phyloP scores from a whole-genome alignment of 306 rosid species.

The Casuarina equisetifolia region DNA sequence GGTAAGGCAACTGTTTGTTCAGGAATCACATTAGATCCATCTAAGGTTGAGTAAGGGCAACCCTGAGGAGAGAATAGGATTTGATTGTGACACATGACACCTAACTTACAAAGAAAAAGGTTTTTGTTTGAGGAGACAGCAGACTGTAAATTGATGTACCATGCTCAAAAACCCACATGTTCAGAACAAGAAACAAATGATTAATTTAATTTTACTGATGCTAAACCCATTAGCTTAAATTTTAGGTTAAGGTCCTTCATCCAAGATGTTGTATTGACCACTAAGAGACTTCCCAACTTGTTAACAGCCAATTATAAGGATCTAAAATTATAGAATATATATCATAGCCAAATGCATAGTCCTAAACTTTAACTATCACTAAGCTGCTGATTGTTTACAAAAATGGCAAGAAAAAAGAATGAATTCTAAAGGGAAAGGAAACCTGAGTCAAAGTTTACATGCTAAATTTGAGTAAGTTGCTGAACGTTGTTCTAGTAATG shows the following conservation, averaged over 20 bases:
- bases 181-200: not conserved
- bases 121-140: not conserved
- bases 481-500: not conserved
- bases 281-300: too few relatives aligned
- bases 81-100: not conserved
- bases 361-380: not conserved
- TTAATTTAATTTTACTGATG: too few relatives aligned
- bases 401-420: too few relatives aligned
- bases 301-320: too few relatives aligned
- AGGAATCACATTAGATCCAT: not conserved
- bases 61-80: not conserved
- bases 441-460: too few relatives aligned
- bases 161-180: not conserved
- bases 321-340: too few relatives aligned
- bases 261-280: too few relatives aligned
- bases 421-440: too few relatives aligned
- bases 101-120: not conserved
- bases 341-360: not conserved
- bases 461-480: too few relatives aligned
- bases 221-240: too few relatives aligned
- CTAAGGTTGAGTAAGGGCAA: not conserved
- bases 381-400: not conserved
- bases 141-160: not conserved
- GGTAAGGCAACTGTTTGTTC: not conserved
- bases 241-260: too few relatives aligned